A percentile compares a stretch with the other conserved stretches of the same genome.
Conservation (phyloP, 495 filamentous ascomycete genomes). For the Annulohypoxylon moriforme region DNA sequence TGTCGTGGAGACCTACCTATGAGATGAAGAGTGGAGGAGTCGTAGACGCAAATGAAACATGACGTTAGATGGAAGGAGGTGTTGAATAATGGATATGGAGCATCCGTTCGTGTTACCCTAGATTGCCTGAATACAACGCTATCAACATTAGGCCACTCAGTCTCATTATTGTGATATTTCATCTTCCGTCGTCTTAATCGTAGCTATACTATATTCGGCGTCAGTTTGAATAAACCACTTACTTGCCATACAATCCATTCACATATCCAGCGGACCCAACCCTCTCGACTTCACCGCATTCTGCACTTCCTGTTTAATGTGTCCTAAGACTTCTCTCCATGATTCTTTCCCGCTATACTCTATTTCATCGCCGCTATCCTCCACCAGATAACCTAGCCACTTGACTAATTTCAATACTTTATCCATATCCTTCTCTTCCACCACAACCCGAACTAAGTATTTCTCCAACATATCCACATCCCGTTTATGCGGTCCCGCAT, state of each 20-base stretch:
- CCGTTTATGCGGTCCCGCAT: constrained; percentile 77
- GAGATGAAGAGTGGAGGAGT: not conserved
- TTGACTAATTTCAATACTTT: constrained; percentile 74
- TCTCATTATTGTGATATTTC: not conserved
- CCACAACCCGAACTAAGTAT: constrained; percentile 76
- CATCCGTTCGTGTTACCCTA: constrained; percentile 20
- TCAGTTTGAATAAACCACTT: not conserved
- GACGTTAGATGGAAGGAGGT: not conserved
- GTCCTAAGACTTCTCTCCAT: constrained; percentile 63
- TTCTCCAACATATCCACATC: constrained; percentile 77
- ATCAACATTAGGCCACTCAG: not conserved
- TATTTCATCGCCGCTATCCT: constrained; percentile 53
- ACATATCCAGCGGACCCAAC: constrained; percentile 69
- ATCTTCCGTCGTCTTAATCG: not conserved
- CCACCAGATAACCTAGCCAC: constrained; percentile 80
- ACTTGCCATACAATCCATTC: not conserved
- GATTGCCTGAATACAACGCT: constrained; percentile 14
- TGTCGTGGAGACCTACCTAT: not conserved
- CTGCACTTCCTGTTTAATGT: constrained; percentile 69
- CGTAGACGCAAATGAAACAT: too few relatives aligned
- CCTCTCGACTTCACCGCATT: constrained; percentile 70
- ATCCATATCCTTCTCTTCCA: constrained; percentile 78
- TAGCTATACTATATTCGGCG: not conserved
- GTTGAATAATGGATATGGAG: constrained; percentile 22
- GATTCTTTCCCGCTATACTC: constrained; percentile 43